Evolutionary conservation across 106 monocot species (phyloP).

Genomic region (Chionographis japonica): DNA sequence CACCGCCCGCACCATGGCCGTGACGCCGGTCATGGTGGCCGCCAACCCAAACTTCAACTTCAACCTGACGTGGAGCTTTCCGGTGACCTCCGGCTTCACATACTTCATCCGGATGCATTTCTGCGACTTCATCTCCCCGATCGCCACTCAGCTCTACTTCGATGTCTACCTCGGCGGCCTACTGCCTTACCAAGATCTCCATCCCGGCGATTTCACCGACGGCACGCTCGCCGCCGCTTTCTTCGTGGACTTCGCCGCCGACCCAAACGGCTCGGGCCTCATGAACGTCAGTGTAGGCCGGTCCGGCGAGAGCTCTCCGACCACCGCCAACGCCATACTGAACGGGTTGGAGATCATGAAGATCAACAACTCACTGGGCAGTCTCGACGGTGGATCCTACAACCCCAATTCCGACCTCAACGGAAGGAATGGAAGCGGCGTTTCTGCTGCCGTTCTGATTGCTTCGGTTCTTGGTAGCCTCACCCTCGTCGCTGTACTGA

Average conservation of each 20-base stretch:
- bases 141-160: conserved; percentile 14
- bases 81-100: conserved; percentile 6
- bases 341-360: conserved; percentile 71
- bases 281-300: conserved; percentile 44
- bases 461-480: conserved; percentile 15
- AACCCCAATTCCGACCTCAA: background rate
- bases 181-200: conserved; percentile 8
- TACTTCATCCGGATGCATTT: conserved; percentile 61
- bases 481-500: conserved; percentile 2
- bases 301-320: conserved; percentile 4
- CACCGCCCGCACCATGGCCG: conserved; percentile 33
- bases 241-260: conserved; percentile 27
- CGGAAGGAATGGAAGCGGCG: background rate
- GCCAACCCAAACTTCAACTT: conserved; percentile 14
- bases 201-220: background rate
- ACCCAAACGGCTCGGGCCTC: background rate
- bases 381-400: conserved; percentile 14
- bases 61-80: conserved; percentile 60
- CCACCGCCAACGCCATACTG: conserved; percentile 19
- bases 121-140: conserved; percentile 36
- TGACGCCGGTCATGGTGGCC: background rate
- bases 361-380: conserved; percentile 12
- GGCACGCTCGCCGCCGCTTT: conserved; percentile 16
- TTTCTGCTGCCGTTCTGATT: conserved; percentile 1
- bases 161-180: conserved; percentile 31